Percentiles rank a stretch among this genome's conserved stretches.
Evolutionary conservation across 2,329 filamentous ascomycete genomes (phyloP).

Genomic region (Fusarium sp.): DNA sequence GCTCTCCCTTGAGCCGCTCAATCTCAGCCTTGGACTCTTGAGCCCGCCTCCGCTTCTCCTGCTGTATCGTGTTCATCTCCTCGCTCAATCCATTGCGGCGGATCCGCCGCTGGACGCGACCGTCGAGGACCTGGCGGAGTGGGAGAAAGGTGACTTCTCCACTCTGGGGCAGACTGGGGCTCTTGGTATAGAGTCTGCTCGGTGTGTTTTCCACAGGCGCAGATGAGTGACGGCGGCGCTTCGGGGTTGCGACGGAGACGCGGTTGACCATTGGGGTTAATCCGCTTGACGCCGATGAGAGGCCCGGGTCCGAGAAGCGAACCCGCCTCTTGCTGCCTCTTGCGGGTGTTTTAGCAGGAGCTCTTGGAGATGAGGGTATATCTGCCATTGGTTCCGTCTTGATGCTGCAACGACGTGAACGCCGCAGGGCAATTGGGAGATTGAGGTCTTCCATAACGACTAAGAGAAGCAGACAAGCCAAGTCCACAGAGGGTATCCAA

Average conservation of each 20-base stretch:
- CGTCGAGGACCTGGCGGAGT: conserved; percentile 70
- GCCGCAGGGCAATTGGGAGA: conserved; percentile 70
- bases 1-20: conserved; percentile 62
- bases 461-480: conserved; percentile 5
- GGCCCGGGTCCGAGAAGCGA: conserved; percentile 73
- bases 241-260: conserved; percentile 60
- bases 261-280: conserved; percentile 73
- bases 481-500: conserved; percentile 6
- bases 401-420: conserved; percentile 63
- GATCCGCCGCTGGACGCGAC: conserved; percentile 70
- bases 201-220: conserved; percentile 53
- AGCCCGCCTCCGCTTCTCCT: conserved; percentile 61
- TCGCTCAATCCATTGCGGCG: conserved; percentile 71
- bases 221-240: conserved; percentile 64
- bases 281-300: conserved; percentile 62
- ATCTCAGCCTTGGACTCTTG: conserved; percentile 64
- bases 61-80: conserved; percentile 69
- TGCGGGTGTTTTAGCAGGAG: conserved; percentile 51
- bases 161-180: conserved; percentile 48
- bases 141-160: conserved; percentile 60
- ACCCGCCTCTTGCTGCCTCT: conserved; percentile 63
- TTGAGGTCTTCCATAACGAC: conserved; percentile 58
- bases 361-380: conserved; percentile 21
- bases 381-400: conserved; percentile 49
- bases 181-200: conserved; percentile 32